phyloP scores from a whole-genome alignment of 495 filamentous ascomycete species.

The Terfezia claveryi region DNA sequence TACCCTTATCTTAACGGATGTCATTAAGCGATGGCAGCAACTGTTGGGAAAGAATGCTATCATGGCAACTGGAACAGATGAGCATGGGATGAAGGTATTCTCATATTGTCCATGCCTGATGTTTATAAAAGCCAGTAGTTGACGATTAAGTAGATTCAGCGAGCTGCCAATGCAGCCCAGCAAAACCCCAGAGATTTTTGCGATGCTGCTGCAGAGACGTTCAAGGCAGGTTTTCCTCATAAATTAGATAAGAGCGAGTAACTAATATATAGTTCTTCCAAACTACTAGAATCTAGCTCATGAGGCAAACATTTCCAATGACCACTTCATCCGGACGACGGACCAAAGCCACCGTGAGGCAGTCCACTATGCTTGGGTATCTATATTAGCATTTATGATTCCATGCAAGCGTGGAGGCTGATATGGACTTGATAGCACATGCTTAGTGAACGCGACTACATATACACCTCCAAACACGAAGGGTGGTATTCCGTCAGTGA shows the following conservation, averaged over 20 bases:
- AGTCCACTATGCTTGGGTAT: conserved; percentile 69
- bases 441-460: conserved; percentile 49
- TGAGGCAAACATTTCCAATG: conserved; percentile 42
- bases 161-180: conserved; percentile 45
- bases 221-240: conserved; percentile 23
- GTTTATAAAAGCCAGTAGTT: too few species aligned
- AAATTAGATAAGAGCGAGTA: too few species aligned
- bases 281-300: conserved; percentile 36
- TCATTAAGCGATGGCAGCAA: conserved; percentile 81
- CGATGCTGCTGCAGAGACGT: conserved; percentile 39
- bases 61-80: conserved; percentile 83
- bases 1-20: conserved; percentile 72
- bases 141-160: conserved; percentile 96
- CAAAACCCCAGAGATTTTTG: conserved; percentile 31
- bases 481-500: conserved; percentile 96
- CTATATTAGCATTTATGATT: conserved; percentile 19
- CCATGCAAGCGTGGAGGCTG: neutral
- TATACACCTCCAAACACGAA: conserved; percentile 69
- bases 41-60: conserved; percentile 45
- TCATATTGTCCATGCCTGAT: too few species aligned
- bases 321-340: conserved; percentile 83
- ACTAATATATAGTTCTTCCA: too few species aligned
- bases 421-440: conserved; percentile 21
- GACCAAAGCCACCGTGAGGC: conserved; percentile 59
- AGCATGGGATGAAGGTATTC: conserved; percentile 91